These are phyloP conservation scores for Fusarium guadeloupense DNA, from an alignment of 2,329 filamentous ascomycete genomes.

Conservation along the genomic window DNA sequence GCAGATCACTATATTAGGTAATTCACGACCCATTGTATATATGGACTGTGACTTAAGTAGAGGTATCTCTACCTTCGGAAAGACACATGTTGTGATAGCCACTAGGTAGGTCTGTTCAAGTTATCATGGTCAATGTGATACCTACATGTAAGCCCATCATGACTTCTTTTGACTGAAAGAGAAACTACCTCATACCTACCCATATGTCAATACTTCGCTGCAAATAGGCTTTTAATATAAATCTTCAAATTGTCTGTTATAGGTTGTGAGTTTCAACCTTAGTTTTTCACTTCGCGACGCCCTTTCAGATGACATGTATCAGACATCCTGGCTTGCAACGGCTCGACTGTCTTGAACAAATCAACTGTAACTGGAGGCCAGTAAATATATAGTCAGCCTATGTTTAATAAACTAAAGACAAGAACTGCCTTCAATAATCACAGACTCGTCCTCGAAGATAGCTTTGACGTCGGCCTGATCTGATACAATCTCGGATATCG, in stretches of 20 bases:
- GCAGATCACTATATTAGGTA: slow-evolving; percentile 9
- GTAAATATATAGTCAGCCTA: too few species aligned
- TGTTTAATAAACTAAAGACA: too few species aligned
- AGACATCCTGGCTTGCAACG: too few species aligned
- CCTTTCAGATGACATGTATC: too few species aligned
- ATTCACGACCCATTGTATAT: background rate
- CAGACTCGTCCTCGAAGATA: background rate
- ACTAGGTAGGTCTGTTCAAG: background rate
- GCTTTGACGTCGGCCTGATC: background rate
- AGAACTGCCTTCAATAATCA: too few species aligned
- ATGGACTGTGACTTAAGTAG: too few species aligned
- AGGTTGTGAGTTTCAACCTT: too few species aligned
- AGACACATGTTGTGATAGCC: background rate
- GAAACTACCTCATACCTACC: background rate
- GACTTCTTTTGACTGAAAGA: background rate
- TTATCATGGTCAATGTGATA: background rate
- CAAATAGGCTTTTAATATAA: too few species aligned
- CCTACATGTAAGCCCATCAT: background rate
- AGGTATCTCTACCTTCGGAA: background rate
- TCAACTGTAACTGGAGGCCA: too few species aligned
- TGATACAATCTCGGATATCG: background rate
- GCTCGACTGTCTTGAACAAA: too few species aligned
- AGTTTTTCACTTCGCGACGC: too few species aligned
- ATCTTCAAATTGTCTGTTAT: too few species aligned
- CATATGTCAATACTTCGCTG: background rate